Evolutionary conservation across 495 filamentous ascomycete species (phyloP), one percentile per base, ranked within the genome.

Genomic region (Extremus antarcticus): DNA sequence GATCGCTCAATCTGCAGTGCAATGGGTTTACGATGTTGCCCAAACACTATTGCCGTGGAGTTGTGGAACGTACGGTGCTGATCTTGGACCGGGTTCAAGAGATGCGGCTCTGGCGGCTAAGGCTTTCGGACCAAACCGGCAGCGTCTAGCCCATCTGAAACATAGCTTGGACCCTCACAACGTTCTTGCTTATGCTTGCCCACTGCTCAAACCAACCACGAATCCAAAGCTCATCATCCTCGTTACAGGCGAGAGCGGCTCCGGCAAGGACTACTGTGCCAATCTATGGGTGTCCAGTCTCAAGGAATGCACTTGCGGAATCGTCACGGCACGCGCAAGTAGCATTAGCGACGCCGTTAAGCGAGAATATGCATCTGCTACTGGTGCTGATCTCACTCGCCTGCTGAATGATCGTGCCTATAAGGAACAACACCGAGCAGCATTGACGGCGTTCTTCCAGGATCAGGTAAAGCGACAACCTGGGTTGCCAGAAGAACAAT

Each of bases 261-360:
- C 70, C 40, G 80, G 80, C 25, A 84, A 83, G 60, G 80, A 83
- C 70, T 78, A 76, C 68, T 82, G 77, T 65, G 80, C 79, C 47
- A 59, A 4, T 13, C 7, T 4, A 4, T 35, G 4, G 7, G 13
- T 4, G 7, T 7, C 29, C 13, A 13, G 7, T 35, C 4, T 35
- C 29, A 13, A n/a, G n/a, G n/a, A n/a, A n/a, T n/a, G n/a, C n/a
- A n/a, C n/a, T n/a, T n/a, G n/a, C n/a, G 64, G 66, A 53, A 57
- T 55, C 39, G 53, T 80, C 59, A 68, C 41, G 39, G 75, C 71
- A 32, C 72, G 75, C 50, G 66, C 56, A 43, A 71, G 74, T 51
- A 82, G 79, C 64, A 83, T 84, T 53, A 83, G 81, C 66, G 76
- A 82, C 63, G 70, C 50, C 32, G 78, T 68, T 29, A 83, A 82